These are phyloP conservation scores for Diphasiastrum complanatum DNA, from an alignment of 83 land plant species.

Conservation along the genomic window DNA sequence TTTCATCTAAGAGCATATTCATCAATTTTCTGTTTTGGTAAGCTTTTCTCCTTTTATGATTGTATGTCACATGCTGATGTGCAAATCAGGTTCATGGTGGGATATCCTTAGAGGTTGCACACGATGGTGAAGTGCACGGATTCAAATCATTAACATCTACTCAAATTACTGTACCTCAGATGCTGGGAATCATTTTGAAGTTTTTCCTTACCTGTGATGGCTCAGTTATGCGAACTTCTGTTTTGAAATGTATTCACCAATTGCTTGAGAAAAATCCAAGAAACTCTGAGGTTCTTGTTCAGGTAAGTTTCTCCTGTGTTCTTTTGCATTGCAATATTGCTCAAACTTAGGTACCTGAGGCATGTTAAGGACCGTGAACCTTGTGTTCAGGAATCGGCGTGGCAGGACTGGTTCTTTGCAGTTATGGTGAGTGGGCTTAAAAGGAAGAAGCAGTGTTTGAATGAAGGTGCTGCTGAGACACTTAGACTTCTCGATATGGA, in stretches of 20 bases:
- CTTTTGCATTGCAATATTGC: constrained; percentile 2
- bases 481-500: constrained; percentile 20
- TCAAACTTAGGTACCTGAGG: constrained; percentile 34
- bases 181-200: constrained; percentile 61
- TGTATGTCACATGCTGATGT: background rate
- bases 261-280: constrained; percentile 74
- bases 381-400: constrained; percentile 29
- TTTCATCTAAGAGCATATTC: too few species aligned
- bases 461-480: background rate
- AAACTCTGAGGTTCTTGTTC: constrained; percentile 70
- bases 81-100: too few species aligned
- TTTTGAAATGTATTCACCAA: constrained; percentile 56
- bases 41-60: background rate
- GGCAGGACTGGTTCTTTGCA: constrained; percentile 39
- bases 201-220: constrained; percentile 50
- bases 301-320: constrained; percentile 36
- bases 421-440: constrained; percentile 10
- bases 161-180: constrained; percentile 77
- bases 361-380: constrained; percentile 19
- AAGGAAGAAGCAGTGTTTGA: constrained; percentile 1
- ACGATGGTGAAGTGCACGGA: too few species aligned
- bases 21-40: too few species aligned
- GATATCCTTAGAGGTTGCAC: too few species aligned
- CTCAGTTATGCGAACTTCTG: constrained; percentile 34
- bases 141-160: too few species aligned